phyloP scores from a whole-genome alignment of 106 monocot species.

The Dendrobium chrysotoxum region DNA sequence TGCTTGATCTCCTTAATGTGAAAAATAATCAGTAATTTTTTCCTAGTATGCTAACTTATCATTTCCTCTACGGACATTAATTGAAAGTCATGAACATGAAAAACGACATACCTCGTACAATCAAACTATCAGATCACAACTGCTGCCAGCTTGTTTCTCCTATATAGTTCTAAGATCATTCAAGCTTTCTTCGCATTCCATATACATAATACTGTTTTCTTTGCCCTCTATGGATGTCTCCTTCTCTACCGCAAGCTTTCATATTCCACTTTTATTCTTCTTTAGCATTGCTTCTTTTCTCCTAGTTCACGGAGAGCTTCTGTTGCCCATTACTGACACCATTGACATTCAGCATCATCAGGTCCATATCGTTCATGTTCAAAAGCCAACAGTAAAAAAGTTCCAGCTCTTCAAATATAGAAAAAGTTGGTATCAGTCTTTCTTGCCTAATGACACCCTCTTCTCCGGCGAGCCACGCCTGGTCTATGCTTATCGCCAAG shows the following conservation, averaged over 20 bases:
- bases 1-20: no score
- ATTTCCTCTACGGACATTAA: no score
- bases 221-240: background rate
- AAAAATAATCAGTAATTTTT: no score
- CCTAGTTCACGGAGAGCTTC: background rate
- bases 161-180: no score
- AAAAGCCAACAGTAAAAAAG: background rate
- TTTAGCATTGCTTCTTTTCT: background rate
- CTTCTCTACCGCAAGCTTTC: background rate
- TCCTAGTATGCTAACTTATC: no score
- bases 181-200: no score
- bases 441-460: background rate
- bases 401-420: slow-evolving; percentile 3
- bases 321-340: background rate
- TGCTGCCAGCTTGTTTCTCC: no score
- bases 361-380: slow-evolving; percentile 3
- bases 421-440: background rate
- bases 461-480: slow-evolving; percentile 9
- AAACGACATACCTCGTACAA: no score
- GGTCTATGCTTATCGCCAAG: slow-evolving; percentile 16
- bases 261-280: background rate
- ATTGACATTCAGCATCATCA: background rate
- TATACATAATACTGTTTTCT: no score
- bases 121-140: no score
- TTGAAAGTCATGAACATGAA: no score